phyloP scores from a whole-genome alignment of 257 asterid genomes.

The Nicotiana attenuata region DNA sequence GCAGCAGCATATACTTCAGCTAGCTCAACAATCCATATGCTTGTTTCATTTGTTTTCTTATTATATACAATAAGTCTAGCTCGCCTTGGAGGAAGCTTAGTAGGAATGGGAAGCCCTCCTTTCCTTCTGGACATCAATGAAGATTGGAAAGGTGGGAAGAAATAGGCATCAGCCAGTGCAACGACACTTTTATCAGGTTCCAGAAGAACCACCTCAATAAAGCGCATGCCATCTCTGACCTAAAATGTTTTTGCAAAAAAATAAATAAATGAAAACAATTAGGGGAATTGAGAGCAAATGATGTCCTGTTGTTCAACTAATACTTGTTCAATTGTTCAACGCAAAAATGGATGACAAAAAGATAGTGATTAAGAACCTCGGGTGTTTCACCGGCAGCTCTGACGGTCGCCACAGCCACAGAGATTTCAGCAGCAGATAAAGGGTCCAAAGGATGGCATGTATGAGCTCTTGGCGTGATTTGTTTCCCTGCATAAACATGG shows the following conservation, averaged over 20 bases:
- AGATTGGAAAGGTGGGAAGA: constrained; percentile 96
- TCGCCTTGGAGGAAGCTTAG: constrained; percentile 89
- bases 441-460: constrained; percentile 93
- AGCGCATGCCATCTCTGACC: constrained; percentile 97
- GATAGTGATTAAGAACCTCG: constrained; percentile 46
- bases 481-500: constrained; percentile 48
- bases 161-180: constrained; percentile 96
- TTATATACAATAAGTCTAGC: constrained; percentile 87
- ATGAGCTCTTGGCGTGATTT: constrained; percentile 58
- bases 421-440: constrained; percentile 78
- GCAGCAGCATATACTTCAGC: constrained; percentile 93
- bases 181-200: constrained; percentile 90
- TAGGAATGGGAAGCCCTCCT: constrained; percentile 82
- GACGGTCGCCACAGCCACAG: constrained; percentile 90
- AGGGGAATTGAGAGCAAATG: not conserved
- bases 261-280: not conserved
- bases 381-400: constrained; percentile 99
- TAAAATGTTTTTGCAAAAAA: constrained; percentile 21
- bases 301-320: not conserved
- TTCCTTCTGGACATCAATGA: constrained; percentile 71
- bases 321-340: not conserved
- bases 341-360: not conserved
- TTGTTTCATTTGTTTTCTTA: constrained; percentile 85
- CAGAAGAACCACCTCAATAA: constrained; percentile 82
- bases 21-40: constrained; percentile 91